Evolutionary conservation across 2,329 filamentous ascomycete species (phyloP).

Genomic region (Polytolypa hystricis): DNA sequence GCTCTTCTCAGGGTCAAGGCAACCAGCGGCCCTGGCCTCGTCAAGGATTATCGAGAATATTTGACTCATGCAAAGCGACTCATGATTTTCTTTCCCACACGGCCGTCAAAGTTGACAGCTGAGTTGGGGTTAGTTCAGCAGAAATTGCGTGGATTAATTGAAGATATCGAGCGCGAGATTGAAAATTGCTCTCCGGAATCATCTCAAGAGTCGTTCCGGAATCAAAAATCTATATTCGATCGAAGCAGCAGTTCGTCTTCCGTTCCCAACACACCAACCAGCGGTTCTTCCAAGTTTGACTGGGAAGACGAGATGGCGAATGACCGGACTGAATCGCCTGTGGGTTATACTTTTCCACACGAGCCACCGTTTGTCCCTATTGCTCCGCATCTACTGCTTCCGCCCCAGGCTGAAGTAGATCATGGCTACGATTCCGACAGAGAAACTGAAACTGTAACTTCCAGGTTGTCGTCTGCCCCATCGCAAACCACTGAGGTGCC

Average conservation of each 20-base stretch:
- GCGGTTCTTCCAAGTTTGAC: constrained; percentile 11
- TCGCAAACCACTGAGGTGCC: constrained; percentile 17
- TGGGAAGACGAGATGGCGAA: constrained; percentile 14
- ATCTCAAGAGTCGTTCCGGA: constrained; percentile 27
- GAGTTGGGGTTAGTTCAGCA: constrained; percentile 27
- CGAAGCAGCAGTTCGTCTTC: constrained; percentile 36
- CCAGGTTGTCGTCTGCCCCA: constrained; percentile 9
- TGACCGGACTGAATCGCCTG: constrained; percentile 10
- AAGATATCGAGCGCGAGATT: constrained; percentile 32
- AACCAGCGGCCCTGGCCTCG: constrained; percentile 27
- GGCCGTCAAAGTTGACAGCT: constrained; percentile 16
- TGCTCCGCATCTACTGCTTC: constrained; percentile 10
- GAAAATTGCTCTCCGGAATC: constrained; percentile 30
- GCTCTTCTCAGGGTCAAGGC: constrained; percentile 31
- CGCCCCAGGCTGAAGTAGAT: constrained; percentile 5
- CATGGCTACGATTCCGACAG: constrained; percentile 8
- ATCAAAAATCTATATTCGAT: constrained; percentile 37
- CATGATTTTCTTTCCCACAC: constrained; percentile 29
- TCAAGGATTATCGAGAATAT: constrained; percentile 38
- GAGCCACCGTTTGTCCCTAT: neutral
- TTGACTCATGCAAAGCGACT: constrained; percentile 34
- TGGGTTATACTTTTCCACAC: constrained; percentile 4
- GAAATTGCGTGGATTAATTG: constrained; percentile 23
- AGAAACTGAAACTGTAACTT: constrained; percentile 8
- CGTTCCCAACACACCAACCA: constrained; percentile 26